These are phyloP conservation scores for Podaxis carcinomalis DNA, from an alignment of 768 basidiomycete species.

Conservation along the genomic window DNA sequence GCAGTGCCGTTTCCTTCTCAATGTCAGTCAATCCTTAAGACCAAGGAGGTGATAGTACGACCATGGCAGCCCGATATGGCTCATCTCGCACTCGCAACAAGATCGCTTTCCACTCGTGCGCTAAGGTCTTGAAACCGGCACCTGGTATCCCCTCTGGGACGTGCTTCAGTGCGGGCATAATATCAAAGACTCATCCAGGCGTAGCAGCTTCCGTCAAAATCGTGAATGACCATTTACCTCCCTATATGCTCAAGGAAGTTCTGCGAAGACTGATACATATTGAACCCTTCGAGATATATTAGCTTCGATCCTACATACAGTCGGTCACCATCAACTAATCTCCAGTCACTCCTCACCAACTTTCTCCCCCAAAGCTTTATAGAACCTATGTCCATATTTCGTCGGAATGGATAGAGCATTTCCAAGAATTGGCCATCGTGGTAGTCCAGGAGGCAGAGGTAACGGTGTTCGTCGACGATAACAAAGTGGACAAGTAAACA, in stretches of 20 bases:
- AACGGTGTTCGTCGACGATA: not conserved
- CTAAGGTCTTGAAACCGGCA: constrained; percentile 7
- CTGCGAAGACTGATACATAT: constrained; percentile 3
- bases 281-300: constrained; percentile 23
- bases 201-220: not conserved
- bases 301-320: not conserved
- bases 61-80: not conserved
- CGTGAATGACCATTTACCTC: not conserved
- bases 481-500: not conserved
- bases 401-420: constrained; percentile 11
- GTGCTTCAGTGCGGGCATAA: constrained; percentile 6
- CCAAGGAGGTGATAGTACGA: not conserved
- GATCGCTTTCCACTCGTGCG: not conserved
- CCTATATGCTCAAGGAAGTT: constrained; percentile 5
- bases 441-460: constrained; percentile 7
- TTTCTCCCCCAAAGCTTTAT: constrained; percentile 8
- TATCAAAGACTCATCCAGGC: constrained; percentile 8
- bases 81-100: not conserved
- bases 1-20: not conserved
- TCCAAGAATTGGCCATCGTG: constrained; percentile 10
- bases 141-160: constrained; percentile 15
- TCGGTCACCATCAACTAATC: not conserved
- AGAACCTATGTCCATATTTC: not conserved
- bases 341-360: constrained; percentile 3
- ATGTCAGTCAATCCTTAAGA: not conserved